A percentile compares a stretch with the other conserved stretches of the same genome.
Conservation (phyloP, 768 basidiomycete genomes). For the Nevesoporus exiguus region DNA sequence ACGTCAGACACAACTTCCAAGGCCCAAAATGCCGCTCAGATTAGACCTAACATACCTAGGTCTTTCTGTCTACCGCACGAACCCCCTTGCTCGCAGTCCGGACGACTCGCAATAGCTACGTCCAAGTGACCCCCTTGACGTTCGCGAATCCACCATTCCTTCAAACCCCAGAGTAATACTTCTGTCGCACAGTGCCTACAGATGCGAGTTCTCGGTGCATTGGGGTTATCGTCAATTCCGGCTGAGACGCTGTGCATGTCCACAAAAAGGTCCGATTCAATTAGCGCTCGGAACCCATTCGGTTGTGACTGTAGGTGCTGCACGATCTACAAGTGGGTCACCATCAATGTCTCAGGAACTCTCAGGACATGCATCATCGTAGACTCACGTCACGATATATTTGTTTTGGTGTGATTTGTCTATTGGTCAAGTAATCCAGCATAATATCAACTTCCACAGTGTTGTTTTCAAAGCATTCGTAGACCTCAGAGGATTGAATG, state of each 20-base stretch:
- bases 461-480: slow-evolving; percentile 78
- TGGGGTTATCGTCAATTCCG: slow-evolving; percentile 53
- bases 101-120: slow-evolving; percentile 49
- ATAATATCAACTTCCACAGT: slow-evolving; percentile 79
- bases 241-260: slow-evolving; percentile 61
- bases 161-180: slow-evolving; percentile 70
- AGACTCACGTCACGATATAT: slow-evolving; percentile 73
- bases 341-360: slow-evolving; percentile 1
- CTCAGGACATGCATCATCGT: neutral
- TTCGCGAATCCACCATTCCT: slow-evolving; percentile 82
- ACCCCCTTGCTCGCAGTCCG: slow-evolving; percentile 66
- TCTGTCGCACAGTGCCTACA: slow-evolving; percentile 76
- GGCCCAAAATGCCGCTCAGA: neutral
- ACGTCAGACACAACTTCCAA: slow-evolving; percentile 9
- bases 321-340: slow-evolving; percentile 48
- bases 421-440: slow-evolving; percentile 71
- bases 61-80: slow-evolving; percentile 62
- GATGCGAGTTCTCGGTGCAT: slow-evolving; percentile 55
- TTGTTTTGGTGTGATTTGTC: slow-evolving; percentile 59
- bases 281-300: slow-evolving; percentile 57
- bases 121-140: slow-evolving; percentile 66
- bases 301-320: slow-evolving; percentile 58
- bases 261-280: slow-evolving; percentile 67
- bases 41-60: slow-evolving; percentile 44
- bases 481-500: slow-evolving; percentile 70